Base-by-base conservation (phyloP, 2,329 filamentous ascomycete genomes). In the Parastagonospora avenae region DNA sequence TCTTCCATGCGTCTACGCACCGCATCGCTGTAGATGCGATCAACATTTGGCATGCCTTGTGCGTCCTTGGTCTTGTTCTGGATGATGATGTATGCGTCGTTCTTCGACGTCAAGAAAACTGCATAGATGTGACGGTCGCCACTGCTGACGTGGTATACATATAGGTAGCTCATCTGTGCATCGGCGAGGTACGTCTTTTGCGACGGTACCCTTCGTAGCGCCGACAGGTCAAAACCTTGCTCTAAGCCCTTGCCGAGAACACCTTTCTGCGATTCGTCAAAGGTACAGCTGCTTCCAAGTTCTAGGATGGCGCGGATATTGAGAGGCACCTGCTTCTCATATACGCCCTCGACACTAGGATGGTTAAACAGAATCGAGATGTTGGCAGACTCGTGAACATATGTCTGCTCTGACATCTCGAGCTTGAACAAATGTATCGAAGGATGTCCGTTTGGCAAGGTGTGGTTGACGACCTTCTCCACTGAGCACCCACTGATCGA, bases 361-460 rank as follows among this genome's bases (percentile, higher is more conserved):
- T 99, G 92, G 57, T 93, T 92, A 77, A 97, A 93, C 1, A 97
- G 79, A 27, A 88, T 76, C 2, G 88, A 85, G 54, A 97, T 88
- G 68, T 92, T 95, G 55, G 92, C 88, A 0, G 88, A 82, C 71
- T 97, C 91, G 38, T 87, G 85, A 54, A 96, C 85, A 74, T 95
- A 99, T 0, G 90, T 82, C 48, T 94, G 88, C 72, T 99, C 94
- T 0, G 90, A 82, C 74, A 99, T 90, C 0, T 89, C 92, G 32
- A 99, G 81, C 76, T 92, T 95, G 82, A 97, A 97, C 4, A 99
- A 81, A 77, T 99, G 91, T 4, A 91, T 89, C 0, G 93, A 97
- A 2, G 91, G 87, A 73, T 97, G 94, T 0, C 94, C 94, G 64
- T 99, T 99, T 0, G 94, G 94, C 7, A 99, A 79, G 2, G 91